A percentile compares a stretch with the other conserved stretches of the same genome.
phyloP scores from a whole-genome alignment of 345 rosid genomes.

The Salix purpurea region DNA sequence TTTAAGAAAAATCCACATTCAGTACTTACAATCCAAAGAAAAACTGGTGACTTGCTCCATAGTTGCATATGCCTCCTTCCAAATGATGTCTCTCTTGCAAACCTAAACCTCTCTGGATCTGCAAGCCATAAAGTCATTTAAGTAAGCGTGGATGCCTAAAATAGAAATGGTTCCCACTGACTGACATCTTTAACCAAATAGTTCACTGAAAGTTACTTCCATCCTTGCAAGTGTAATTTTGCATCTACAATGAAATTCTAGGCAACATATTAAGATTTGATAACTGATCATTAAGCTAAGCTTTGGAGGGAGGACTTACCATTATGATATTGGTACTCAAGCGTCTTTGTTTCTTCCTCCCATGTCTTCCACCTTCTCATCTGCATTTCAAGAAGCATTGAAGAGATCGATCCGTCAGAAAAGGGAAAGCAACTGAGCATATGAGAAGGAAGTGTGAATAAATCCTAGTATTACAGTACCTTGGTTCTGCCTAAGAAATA shows the following conservation, averaged over 20 bases:
- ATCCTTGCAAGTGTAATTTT: neutral
- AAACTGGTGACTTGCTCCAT: slow-evolving; percentile 56
- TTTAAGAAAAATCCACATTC: neutral
- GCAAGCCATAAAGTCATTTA: neutral
- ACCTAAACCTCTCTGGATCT: slow-evolving; percentile 95
- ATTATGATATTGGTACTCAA: slow-evolving; percentile 70
- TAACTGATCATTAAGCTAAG: neutral
- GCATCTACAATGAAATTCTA: neutral
- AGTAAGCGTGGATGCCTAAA: neutral
- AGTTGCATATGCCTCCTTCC: slow-evolving; percentile 72
- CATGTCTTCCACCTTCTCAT: slow-evolving; percentile 87
- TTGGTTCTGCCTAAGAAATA: slow-evolving; percentile 62
- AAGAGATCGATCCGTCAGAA: neutral
- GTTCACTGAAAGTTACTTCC: neutral
- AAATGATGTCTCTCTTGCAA: slow-evolving; percentile 93
- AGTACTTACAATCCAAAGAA: slow-evolving; percentile 63
- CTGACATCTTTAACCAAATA: neutral
- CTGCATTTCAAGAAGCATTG: slow-evolving; percentile 35
- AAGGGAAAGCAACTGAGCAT: neutral
- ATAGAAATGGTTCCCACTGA: neutral
- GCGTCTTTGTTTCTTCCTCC: slow-evolving; percentile 78
- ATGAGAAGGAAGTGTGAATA: neutral
- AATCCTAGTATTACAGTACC: slow-evolving; percentile 28
- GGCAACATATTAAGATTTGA: neutral
- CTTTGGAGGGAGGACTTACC: slow-evolving; percentile 36